Evolutionary conservation across 176 grass and related monocot species (phyloP), one percentile per base, ranked within the genome.

Genomic region (Carex myosuroides): DNA sequence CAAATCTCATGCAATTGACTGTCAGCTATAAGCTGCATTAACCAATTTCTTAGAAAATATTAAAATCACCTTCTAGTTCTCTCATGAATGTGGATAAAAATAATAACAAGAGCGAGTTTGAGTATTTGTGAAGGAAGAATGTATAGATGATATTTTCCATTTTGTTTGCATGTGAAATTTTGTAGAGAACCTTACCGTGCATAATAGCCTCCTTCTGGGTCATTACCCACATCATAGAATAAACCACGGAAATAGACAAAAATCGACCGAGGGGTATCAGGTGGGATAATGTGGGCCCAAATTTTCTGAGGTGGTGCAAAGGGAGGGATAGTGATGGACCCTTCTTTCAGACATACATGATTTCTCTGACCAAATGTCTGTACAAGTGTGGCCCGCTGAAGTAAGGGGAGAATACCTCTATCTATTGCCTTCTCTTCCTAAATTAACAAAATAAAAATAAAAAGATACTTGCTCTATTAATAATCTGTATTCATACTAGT

Each of bases 301-400:
- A 98, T 94, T 76, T 94, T 98, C 73, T 94, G 90, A 6, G 95
- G 95, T 54, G 95, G 92, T 0, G 95, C 95, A 90, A 41, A 98
- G 1, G 95, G 95, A 2, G 95, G 92, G 75, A 98, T 98, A 42
- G 91, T 94, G 81, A 98, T 98, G 12, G 95, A 98, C 30, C 90
- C 89, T 0, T 93, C 92, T 85, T 98, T 98, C 60, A 98, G 87
- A 85, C 95, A 98, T 20, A 98, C 95, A 85, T 98, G 95, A 83
- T 98, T 93, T 85, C 88, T 89, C 70, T 98, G 95, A 60, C 95
- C 95, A 84, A 98, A 98, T 6, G 95, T 98, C 87, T 98, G 95
- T 77, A 98, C 92, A 29, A 98, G 79, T 69, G 92, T 94, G 42
- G 95, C 92, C 44, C 92, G 90, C 79, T 94, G 87, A 85, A 98